A percentile compares a stretch with the other conserved stretches of the same genome.
phyloP scores from a whole-genome alignment of 2,329 filamentous ascomycete genomes.

The Sporothrix pallida region DNA sequence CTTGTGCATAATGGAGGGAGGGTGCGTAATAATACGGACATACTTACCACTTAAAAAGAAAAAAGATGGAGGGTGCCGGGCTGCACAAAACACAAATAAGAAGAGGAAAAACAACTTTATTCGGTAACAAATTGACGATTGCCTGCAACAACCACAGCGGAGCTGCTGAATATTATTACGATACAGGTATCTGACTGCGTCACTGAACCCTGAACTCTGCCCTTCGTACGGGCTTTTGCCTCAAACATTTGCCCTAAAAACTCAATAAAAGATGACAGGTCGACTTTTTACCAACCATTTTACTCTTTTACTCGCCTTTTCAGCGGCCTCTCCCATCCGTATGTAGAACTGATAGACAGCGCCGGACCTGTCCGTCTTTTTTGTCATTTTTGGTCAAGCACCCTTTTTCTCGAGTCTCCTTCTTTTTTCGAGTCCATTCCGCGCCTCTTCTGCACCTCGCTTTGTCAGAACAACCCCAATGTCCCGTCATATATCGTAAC shows the following conservation, averaged over 20 bases:
- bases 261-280: constrained; percentile 24
- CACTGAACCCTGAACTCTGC: too few relatives aligned
- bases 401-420: background rate
- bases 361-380: background rate
- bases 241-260: background rate
- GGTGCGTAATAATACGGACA: background rate
- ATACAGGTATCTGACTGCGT: background rate
- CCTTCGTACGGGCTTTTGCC: background rate
- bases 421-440: background rate
- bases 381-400: background rate
- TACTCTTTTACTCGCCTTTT: too few relatives aligned
- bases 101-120: background rate
- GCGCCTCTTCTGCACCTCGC: constrained; percentile 23
- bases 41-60: too few relatives aligned
- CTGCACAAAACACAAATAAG: constrained; percentile 4
- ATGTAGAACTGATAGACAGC: constrained; percentile 16
- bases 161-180: background rate
- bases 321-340: background rate
- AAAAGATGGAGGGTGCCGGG: background rate
- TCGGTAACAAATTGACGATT: background rate
- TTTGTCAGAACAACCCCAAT: constrained; percentile 16
- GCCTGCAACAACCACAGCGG: background rate
- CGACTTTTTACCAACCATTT: constrained; percentile 1
- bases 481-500: background rate
- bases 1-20: background rate